Evolutionary conservation across 768 basidiomycete genomes (phyloP).

Genomic region (Porphyrellus cyaneotinctus): DNA sequence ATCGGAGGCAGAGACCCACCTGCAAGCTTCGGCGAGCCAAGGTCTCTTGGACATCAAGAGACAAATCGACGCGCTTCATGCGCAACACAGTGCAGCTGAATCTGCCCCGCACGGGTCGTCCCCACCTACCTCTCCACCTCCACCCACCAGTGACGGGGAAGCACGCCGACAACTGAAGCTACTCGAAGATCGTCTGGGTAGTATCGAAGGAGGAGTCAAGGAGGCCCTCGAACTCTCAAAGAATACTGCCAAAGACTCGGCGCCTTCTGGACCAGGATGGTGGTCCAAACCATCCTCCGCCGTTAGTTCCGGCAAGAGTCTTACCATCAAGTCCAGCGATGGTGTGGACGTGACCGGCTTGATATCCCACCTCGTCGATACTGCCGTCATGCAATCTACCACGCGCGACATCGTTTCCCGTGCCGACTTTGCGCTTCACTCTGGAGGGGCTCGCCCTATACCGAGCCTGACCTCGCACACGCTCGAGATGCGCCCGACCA

Average conservation of each 20-base stretch:
- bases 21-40: slow-evolving; percentile 41
- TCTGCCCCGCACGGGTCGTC: slow-evolving; percentile 19
- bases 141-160: slow-evolving; percentile 47
- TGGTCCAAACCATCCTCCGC: slow-evolving; percentile 61
- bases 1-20: slow-evolving; percentile 50
- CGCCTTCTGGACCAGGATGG: slow-evolving; percentile 52
- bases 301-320: slow-evolving; percentile 39
- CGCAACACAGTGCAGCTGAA: slow-evolving; percentile 35
- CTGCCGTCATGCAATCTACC: slow-evolving; percentile 60
- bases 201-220: slow-evolving; percentile 59
- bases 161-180: slow-evolving; percentile 48
- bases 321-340: slow-evolving; percentile 69
- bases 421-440: slow-evolving; percentile 82
- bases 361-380: slow-evolving; percentile 72
- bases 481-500: slow-evolving; percentile 57
- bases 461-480: slow-evolving; percentile 82
- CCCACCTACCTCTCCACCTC: slow-evolving; percentile 11
- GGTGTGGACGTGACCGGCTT: slow-evolving; percentile 71
- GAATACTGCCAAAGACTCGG: slow-evolving; percentile 36
- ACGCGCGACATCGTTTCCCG: slow-evolving; percentile 76
- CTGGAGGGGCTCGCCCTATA: slow-evolving; percentile 75
- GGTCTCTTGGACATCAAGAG: slow-evolving; percentile 48
- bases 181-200: slow-evolving; percentile 60
- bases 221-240: slow-evolving; percentile 70
- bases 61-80: slow-evolving; percentile 53